Base-by-base conservation (phyloP, 75 land plant species). In the Picea sitchensis region DNA sequence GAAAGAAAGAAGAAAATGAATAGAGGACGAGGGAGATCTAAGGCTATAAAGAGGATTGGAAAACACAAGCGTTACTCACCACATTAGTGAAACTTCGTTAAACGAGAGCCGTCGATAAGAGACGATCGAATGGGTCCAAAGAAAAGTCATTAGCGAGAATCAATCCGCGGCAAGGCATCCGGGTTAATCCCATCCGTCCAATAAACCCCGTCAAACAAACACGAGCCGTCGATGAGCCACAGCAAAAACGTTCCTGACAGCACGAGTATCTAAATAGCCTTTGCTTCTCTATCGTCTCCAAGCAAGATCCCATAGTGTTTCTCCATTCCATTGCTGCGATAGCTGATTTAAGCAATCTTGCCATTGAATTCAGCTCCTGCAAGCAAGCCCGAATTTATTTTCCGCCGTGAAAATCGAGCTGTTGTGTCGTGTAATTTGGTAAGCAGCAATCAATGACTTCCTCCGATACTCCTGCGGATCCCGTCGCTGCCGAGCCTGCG, bases 401-500 rank as follows among this genome's bases (percentile, higher is more conserved):
- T 30, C 21, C 11, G 34, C 34, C 14, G 67, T 26, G 14, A 64
- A 64, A 30, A 30, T 64, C 67, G 4, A 4, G 1, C 38, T 65
- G 9, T 13, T 65, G 5, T 14, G 9, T 2, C 15, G 9, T 15
- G 34, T 31, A 32, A 31, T 32, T 14, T 65, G 38, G 30, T 64
- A 4, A 7, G 5, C 11, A 32, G 3, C 5, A 14, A 14, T 32
- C 69, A 15, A 69, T 69, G 73, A 51, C 73, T 17, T 34, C 72
- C 5, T 5, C 73, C 0, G 73, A 69, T 4, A 11, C 21, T 36
- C 6, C 41, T 18, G 47, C 18, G 15, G 20, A 69, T 6, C 47
- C 73, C 2, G 83, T 59, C 3, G 26, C 75, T 13, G 79, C 34
- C 6, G 77, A 86, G 63, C 65, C 68, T n/a, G 71, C 79, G 6